phyloP scores from a whole-genome alignment of 2,329 filamentous ascomycete species.

The Penicillium concentricum region DNA sequence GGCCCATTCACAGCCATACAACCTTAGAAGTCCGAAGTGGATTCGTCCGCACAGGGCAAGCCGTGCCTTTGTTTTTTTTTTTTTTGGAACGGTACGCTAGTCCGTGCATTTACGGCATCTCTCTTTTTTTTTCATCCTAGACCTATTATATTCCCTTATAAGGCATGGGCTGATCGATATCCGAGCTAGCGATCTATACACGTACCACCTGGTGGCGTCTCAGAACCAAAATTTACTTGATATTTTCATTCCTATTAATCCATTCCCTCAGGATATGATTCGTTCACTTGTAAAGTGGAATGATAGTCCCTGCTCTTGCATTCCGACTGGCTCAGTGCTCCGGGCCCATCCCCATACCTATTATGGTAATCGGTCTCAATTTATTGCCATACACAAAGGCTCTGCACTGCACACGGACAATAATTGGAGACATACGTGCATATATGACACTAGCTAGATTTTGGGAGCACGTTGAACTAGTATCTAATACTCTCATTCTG shows the following conservation, averaged over 20 bases:
- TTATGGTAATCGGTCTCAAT: background rate
- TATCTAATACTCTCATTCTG: background rate
- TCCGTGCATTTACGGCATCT: conserved; percentile 1
- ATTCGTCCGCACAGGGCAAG: background rate
- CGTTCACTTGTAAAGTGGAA: background rate
- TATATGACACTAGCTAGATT: too few relatives aligned
- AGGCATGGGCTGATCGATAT: conserved; percentile 14
- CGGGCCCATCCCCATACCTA: background rate
- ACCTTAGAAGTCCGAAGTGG: background rate
- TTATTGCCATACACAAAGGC: background rate
- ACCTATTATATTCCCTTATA: background rate
- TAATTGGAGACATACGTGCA: background rate
- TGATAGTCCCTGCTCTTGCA: background rate
- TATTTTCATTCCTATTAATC: background rate
- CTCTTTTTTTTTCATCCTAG: background rate
- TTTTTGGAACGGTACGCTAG: conserved; percentile 2
- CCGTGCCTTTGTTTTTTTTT: background rate
- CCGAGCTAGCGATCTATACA: conserved; percentile 8
- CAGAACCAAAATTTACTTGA: background rate
- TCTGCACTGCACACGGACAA: background rate
- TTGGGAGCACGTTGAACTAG: background rate
- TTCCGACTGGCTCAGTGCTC: conserved; percentile 1
- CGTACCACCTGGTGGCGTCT: conserved; percentile 3
- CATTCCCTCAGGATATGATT: background rate
- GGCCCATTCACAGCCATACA: background rate